Conservation (phyloP, 371 early-diverging fungal genomes). For the Dichotomocladium elegans region DNA sequence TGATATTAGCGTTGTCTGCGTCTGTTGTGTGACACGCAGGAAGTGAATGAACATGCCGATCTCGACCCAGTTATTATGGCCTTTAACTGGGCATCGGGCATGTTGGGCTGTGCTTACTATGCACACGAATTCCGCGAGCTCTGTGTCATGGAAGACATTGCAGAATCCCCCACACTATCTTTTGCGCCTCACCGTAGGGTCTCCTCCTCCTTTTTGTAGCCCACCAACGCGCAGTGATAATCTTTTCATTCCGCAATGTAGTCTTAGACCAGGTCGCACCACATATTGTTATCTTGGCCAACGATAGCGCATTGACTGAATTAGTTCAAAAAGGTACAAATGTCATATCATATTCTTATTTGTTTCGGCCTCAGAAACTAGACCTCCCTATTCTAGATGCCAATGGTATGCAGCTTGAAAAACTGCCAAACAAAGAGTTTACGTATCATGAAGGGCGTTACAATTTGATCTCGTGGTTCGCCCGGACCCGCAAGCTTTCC, state of each 20-base stretch:
- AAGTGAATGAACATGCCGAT: no score
- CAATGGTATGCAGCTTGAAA: constrained; percentile 27
- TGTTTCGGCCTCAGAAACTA: no score
- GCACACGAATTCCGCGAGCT: constrained; percentile 30
- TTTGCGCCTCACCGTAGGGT: constrained; percentile 33
- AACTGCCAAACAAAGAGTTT: constrained; percentile 53
- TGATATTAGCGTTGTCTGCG: no score
- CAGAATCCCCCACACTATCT: constrained; percentile 34
- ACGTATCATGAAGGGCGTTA: constrained; percentile 42
- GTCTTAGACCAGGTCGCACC: constrained; percentile 24
- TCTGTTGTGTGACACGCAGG: no score
- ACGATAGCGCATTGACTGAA: constrained; percentile 34
- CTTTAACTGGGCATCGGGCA: constrained; percentile 30
- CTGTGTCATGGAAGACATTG: constrained; percentile 56
- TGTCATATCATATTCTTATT: no score
- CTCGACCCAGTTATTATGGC: no score
- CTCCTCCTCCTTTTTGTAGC: background rate
- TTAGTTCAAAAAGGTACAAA: no score
- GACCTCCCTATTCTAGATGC: no score
- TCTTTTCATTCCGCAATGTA: background rate
- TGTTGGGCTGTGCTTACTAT: constrained; percentile 56
- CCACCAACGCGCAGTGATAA: background rate
- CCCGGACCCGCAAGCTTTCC: no score
- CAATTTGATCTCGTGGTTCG: constrained; percentile 20
- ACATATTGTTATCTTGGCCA: constrained; percentile 27